These are phyloP conservation scores for Euphorbia lathyris DNA, from an alignment of 345 rosid genomes.

Conservation along the genomic window DNA sequence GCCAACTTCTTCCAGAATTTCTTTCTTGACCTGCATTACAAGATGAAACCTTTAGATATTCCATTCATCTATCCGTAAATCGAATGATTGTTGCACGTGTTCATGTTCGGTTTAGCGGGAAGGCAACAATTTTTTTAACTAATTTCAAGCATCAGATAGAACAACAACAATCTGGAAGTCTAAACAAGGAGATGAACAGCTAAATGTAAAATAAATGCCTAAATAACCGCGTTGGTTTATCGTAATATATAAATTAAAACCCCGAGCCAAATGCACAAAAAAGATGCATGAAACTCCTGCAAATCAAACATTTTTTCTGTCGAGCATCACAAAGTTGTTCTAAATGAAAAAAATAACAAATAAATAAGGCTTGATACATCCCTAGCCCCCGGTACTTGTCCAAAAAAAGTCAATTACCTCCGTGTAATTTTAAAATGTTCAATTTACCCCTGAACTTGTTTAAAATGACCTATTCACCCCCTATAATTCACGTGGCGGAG, in stretches of 20 bases:
- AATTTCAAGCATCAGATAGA: not conserved
- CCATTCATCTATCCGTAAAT: too few relatives aligned
- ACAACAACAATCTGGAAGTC: not conserved
- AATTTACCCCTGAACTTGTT: too few relatives aligned
- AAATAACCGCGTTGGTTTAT: not conserved
- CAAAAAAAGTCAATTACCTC: too few relatives aligned
- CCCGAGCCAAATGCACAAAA: not conserved
- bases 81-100: not conserved
- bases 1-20: conserved; percentile 63
- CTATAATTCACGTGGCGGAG: too few relatives aligned
- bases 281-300: not conserved
- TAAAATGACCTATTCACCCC: too few relatives aligned
- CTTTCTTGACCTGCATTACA: conserved; percentile 64
- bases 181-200: not conserved
- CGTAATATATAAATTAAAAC: too few relatives aligned
- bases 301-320: not conserved
- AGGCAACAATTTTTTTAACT: not conserved
- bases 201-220: not conserved
- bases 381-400: too few relatives aligned
- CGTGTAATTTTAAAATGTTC: too few relatives aligned
- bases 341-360: not conserved
- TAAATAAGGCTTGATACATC: too few relatives aligned
- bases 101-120: not conserved
- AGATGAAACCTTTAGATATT: not conserved
- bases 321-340: not conserved